Evolutionary conservation across 176 grass and related monocot species (phyloP).

Genomic region (Dendrocalamus sinicus): DNA sequence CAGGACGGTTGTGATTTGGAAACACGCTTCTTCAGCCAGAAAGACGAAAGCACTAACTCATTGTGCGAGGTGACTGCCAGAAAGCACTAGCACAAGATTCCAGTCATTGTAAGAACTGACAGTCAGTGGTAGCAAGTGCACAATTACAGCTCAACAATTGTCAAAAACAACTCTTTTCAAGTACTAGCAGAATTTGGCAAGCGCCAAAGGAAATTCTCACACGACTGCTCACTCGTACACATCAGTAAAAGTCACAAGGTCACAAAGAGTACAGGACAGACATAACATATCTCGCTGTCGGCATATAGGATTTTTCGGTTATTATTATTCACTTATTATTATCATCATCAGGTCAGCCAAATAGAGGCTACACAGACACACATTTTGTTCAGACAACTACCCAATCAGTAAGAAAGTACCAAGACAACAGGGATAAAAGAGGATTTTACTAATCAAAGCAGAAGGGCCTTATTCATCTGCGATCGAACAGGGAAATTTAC

Average conservation of each 20-base stretch:
- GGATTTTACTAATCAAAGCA: neutral
- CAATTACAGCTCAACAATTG: neutral
- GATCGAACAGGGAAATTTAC: constrained; percentile 40
- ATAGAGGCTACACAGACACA: neutral
- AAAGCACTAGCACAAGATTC: too few relatives aligned
- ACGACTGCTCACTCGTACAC: neutral
- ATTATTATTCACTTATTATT: neutral
- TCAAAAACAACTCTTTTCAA: neutral
- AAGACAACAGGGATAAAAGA: neutral
- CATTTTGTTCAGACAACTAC: constrained; percentile 30
- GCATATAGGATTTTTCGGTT: neutral
- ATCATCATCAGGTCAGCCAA: neutral
- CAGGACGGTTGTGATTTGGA: too few relatives aligned
- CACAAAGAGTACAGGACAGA: neutral
- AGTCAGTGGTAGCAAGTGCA: neutral
- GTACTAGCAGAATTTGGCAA: neutral
- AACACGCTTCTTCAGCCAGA: too few relatives aligned
- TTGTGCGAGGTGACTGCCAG: too few relatives aligned
- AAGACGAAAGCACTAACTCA: too few relatives aligned
- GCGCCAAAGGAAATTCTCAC: neutral
- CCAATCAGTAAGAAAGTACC: neutral
- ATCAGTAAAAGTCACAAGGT: neutral
- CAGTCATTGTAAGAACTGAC: too few relatives aligned
- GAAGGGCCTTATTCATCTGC: constrained; percentile 45
- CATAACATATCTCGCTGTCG: neutral